Percentiles rank a stretch among this genome's conserved stretches.
Conservation (phyloP, 2,329 filamentous ascomycete genomes). For the Fusarium tanahbumbuense region DNA sequence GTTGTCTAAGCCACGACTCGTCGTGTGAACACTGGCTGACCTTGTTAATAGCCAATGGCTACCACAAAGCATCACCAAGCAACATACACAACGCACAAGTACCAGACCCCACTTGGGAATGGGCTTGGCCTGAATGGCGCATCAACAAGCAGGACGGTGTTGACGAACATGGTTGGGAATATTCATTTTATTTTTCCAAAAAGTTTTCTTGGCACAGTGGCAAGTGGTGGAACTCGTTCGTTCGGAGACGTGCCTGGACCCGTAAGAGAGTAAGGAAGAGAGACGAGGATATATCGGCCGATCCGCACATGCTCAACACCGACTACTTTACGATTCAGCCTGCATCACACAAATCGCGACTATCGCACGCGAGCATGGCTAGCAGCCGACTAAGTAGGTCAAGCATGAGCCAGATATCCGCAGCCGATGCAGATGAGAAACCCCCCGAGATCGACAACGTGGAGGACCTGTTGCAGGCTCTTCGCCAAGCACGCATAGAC, state of each 20-base stretch:
- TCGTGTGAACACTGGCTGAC: conserved; percentile 12
- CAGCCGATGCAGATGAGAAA: conserved; percentile 64
- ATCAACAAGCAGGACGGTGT: conserved; percentile 76
- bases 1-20: conserved; percentile 19
- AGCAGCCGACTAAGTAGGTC: conserved; percentile 52
- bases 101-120: conserved; percentile 95
- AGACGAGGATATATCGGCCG: conserved; percentile 56
- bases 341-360: conserved; percentile 55
- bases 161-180: conserved; percentile 95
- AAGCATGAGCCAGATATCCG: conserved; percentile 53
- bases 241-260: conserved; percentile 89
- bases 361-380: conserved; percentile 50
- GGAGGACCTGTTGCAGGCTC: conserved; percentile 72
- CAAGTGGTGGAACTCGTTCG: conserved; percentile 94
- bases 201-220: conserved; percentile 87
- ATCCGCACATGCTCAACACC: conserved; percentile 75
- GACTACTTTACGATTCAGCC: conserved; percentile 84
- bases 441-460: conserved; percentile 71
- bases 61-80: conserved; percentile 69
- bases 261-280: conserved; percentile 77
- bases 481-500: conserved; percentile 82
- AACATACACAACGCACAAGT: conserved; percentile 87
- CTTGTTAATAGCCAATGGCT: conserved; percentile 66
- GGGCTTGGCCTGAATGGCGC: conserved; percentile 77
- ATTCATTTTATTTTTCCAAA: conserved; percentile 86